Evolutionary conservation across 108 stramenopile genomes (phyloP).

Genomic region (Epithemia pelagica): DNA sequence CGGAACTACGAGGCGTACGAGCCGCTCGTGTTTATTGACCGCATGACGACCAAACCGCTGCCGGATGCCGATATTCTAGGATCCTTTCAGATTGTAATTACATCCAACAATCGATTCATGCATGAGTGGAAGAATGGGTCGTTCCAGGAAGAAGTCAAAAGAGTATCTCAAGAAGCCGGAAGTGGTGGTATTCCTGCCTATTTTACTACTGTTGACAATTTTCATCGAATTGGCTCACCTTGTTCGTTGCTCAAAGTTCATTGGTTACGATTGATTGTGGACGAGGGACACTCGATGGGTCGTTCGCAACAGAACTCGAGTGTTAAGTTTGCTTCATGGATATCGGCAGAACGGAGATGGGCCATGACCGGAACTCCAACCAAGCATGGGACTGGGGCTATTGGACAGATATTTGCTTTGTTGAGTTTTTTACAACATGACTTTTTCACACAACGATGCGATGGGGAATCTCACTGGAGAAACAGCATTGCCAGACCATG

Average conservation of each 20-base stretch:
- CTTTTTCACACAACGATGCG: constrained; percentile 44
- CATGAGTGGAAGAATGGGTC: constrained; percentile 76
- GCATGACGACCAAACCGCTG: constrained; percentile 36
- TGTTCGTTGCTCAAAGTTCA: constrained; percentile 70
- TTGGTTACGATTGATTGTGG: constrained; percentile 71
- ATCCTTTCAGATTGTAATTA: constrained; percentile 59
- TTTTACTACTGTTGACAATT: neutral
- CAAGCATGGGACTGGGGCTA: constrained; percentile 41
- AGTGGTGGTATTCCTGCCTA: neutral
- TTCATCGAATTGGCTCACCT: constrained; percentile 15
- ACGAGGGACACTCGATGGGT: constrained; percentile 85
- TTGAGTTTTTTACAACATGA: constrained; percentile 62
- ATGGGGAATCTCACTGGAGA: constrained; percentile 54
- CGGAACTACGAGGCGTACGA: constrained; percentile 26
- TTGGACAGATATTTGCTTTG: constrained; percentile 48
- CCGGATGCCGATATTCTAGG: constrained; percentile 53
- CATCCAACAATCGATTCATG: constrained; percentile 58
- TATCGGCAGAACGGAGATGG: constrained; percentile 63
- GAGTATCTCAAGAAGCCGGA: constrained; percentile 18
- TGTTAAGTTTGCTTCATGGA: constrained; percentile 74
- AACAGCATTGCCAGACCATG: constrained; percentile 38
- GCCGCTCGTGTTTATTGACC: constrained; percentile 65
- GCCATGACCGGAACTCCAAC: constrained; percentile 87
- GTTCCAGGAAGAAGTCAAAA: constrained; percentile 56
- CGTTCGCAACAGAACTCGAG: constrained; percentile 45